Evolutionary conservation across 164 flowering plant species (phyloP).

Genomic region (Vitis labrusca): DNA sequence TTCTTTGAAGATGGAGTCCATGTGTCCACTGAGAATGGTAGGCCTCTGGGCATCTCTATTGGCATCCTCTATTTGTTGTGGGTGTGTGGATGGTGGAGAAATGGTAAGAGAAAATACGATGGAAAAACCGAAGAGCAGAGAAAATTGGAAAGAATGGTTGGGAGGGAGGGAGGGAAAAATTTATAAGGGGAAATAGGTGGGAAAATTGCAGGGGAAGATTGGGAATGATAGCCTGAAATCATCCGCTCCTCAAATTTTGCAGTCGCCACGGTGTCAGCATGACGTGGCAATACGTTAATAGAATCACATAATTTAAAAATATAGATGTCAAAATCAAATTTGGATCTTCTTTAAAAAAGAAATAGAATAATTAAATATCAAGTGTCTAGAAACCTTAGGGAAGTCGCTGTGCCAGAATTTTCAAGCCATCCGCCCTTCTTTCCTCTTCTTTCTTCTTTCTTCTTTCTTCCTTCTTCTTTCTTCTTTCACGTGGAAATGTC

Average conservation of each 20-base stretch:
- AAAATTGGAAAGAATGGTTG: not conserved
- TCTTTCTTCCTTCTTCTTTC: no score
- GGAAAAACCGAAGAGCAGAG: not conserved
- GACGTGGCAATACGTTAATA: not conserved
- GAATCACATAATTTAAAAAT: no score
- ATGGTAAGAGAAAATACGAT: no score
- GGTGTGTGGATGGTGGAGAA: no score
- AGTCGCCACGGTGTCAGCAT: not conserved
- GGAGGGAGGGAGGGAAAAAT: not conserved
- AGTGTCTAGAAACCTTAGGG: no score
- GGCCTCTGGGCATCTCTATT: slow-evolving; percentile 77
- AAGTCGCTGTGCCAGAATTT: no score
- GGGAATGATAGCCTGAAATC: not conserved
- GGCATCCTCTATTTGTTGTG: slow-evolving; percentile 44
- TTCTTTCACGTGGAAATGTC: no score
- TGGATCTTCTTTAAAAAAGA: no score
- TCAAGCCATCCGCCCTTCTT: no score
- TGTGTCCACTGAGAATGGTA: slow-evolving; percentile 88
- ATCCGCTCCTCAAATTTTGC: not conserved
- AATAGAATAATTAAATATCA: no score
- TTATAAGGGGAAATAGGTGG: not conserved
- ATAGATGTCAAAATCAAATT: no score
- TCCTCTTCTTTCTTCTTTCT: no score
- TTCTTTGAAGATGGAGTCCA: slow-evolving; percentile 55
- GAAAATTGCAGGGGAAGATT: not conserved